These are phyloP conservation scores for Kalaharituber pfeilii DNA, from an alignment of 2,329 filamentous ascomycete genomes.

Conservation along the genomic window DNA sequence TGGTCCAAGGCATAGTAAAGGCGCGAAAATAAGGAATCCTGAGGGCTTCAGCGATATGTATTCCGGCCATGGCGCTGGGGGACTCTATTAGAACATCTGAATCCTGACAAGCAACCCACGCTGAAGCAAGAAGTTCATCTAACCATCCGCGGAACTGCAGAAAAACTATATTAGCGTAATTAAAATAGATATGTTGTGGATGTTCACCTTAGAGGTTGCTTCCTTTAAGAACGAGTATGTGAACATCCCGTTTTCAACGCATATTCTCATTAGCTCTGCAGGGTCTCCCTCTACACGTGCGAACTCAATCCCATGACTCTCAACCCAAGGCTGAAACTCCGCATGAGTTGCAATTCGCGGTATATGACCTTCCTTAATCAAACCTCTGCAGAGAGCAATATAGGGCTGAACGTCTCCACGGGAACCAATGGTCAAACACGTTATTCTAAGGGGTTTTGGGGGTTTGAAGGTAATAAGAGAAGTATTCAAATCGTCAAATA, in stretches of 20 bases:
- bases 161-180: neutral
- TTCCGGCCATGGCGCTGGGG: conserved; percentile 90
- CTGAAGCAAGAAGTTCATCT: conserved; percentile 65
- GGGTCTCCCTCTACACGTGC: conserved; percentile 77
- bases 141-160: conserved; percentile 75
- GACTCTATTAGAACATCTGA: conserved; percentile 87
- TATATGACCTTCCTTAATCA: conserved; percentile 73
- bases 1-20: conserved; percentile 98
- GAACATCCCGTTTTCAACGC: conserved; percentile 94
- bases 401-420: conserved; percentile 94
- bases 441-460: conserved; percentile 57
- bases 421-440: conserved; percentile 89
- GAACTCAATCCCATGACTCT: conserved; percentile 88
- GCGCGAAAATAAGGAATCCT: conserved; percentile 90
- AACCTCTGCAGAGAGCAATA: conserved; percentile 82
- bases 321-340: conserved; percentile 79
- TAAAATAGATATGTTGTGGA: neutral
- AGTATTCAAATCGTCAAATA: conserved; percentile 76
- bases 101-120: conserved; percentile 68
- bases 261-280: conserved; percentile 84
- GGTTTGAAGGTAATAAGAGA: conserved; percentile 89
- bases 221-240: conserved; percentile 80
- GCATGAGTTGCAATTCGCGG: conserved; percentile 77
- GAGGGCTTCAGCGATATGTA: conserved; percentile 89
- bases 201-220: conserved; percentile 47